Percentiles rank a stretch among this genome's conserved stretches.
phyloP scores from a whole-genome alignment of 2,329 filamentous ascomycete species.

The Aspergillus unguis region DNA sequence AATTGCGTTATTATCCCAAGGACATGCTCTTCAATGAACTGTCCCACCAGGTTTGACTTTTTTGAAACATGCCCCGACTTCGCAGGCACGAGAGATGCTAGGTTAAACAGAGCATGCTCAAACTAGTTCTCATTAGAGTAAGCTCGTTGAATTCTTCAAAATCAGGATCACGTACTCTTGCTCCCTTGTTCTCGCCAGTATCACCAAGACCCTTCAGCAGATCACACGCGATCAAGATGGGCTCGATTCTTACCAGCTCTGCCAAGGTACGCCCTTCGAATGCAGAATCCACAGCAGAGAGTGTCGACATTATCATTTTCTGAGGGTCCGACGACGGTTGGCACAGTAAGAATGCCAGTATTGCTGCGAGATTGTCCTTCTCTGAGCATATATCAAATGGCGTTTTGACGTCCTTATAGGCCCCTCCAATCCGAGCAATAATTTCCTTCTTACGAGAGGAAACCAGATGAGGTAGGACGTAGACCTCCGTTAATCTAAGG shows the following conservation, averaged over 20 bases:
- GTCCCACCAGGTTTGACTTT: slow-evolving; percentile 59
- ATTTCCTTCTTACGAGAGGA: slow-evolving; percentile 73
- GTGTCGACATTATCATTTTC: slow-evolving; percentile 62
- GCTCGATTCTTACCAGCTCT: slow-evolving; percentile 69
- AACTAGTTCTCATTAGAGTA: slow-evolving; percentile 28
- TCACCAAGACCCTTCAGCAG: slow-evolving; percentile 77
- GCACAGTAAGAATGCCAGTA: slow-evolving; percentile 56
- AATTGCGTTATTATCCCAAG: slow-evolving; percentile 83
- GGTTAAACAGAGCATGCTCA: slow-evolving; percentile 51
- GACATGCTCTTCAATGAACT: slow-evolving; percentile 78
- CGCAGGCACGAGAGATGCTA: slow-evolving; percentile 52
- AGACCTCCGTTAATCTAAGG: slow-evolving; percentile 69
- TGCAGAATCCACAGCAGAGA: slow-evolving; percentile 66
- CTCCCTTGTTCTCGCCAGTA: slow-evolving; percentile 51
- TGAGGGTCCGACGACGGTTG: slow-evolving; percentile 65
- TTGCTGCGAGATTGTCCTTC: slow-evolving; percentile 57
- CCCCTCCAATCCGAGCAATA: slow-evolving; percentile 75
- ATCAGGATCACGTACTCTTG: slow-evolving; percentile 50
- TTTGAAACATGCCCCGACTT: slow-evolving; percentile 47
- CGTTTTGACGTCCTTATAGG: slow-evolving; percentile 51
- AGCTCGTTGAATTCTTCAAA: background rate
- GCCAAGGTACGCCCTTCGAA: slow-evolving; percentile 66
- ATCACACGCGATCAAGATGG: slow-evolving; percentile 72
- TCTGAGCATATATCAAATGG: slow-evolving; percentile 62
- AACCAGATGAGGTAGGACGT: slow-evolving; percentile 84